Percentiles rank a stretch among this genome's conserved stretches.
Evolutionary conservation across 495 filamentous ascomycete species (phyloP).

Genomic region (Podospora appendiculata): DNA sequence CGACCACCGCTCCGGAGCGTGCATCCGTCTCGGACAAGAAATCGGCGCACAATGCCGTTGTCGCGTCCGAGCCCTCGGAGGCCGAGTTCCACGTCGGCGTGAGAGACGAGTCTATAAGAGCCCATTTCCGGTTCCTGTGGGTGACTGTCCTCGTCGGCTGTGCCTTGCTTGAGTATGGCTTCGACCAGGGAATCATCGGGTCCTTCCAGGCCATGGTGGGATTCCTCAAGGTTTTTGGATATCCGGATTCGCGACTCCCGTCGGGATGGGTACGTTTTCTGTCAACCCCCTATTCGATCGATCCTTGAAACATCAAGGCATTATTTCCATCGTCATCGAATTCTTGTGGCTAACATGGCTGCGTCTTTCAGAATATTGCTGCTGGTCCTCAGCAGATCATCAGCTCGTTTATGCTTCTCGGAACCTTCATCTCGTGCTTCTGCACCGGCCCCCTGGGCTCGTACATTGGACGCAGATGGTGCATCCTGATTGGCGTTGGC

Average conservation of each 20-base stretch:
- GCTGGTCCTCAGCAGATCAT: slow-evolving; percentile 4
- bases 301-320: too few species aligned
- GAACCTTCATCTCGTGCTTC: slow-evolving; percentile 2
- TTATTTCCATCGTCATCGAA: too few species aligned
- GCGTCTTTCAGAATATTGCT: not conserved
- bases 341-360: not conserved
- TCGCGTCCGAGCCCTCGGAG: not conserved
- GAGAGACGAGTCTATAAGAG: slow-evolving; percentile 1
- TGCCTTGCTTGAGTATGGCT: slow-evolving; percentile 7
- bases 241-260: not conserved
- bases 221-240: slow-evolving; percentile 6
- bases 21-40: not conserved
- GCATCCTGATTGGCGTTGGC: not conserved
- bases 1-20: not conserved
- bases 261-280: not conserved
- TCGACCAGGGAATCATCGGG: slow-evolving; percentile 4
- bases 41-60: not conserved
- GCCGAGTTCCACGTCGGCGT: not conserved
- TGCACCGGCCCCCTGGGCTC: slow-evolving; percentile 2
- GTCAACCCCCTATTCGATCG: not conserved
- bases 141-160: slow-evolving; percentile 3
- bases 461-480: not conserved
- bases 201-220: slow-evolving; percentile 8
- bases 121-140: slow-evolving; percentile 4
- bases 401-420: slow-evolving; percentile 6